These are phyloP conservation scores for Mycena belliarum DNA, from an alignment of 768 basidiomycete genomes.

Conservation along the genomic window DNA sequence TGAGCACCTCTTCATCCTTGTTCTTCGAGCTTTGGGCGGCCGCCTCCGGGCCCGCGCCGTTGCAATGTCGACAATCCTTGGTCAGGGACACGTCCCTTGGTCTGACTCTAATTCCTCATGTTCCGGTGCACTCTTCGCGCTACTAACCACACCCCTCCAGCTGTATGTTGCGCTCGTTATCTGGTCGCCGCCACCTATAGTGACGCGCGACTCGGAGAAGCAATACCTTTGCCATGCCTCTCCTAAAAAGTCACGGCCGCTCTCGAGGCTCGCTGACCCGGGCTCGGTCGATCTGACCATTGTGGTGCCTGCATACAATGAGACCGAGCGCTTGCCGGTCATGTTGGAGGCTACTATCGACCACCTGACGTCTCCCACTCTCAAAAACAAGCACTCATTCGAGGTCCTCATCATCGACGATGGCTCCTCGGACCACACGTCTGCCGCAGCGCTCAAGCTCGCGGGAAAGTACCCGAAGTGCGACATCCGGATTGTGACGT, in stretches of 20 bases:
- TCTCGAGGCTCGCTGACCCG: slow-evolving; percentile 57
- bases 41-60: slow-evolving; percentile 50
- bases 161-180: slow-evolving; percentile 68
- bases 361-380: slow-evolving; percentile 49
- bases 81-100: slow-evolving; percentile 49
- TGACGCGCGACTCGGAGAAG: slow-evolving; percentile 66
- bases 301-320: slow-evolving; percentile 92
- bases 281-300: slow-evolving; percentile 73
- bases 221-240: slow-evolving; percentile 62
- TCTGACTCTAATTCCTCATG: slow-evolving; percentile 30
- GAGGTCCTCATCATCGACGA: slow-evolving; percentile 92
- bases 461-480: slow-evolving; percentile 54
- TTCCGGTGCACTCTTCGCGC: not conserved
- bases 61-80: slow-evolving; percentile 60
- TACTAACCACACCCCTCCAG: slow-evolving; percentile 40
- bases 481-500: slow-evolving; percentile 75
- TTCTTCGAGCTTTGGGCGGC: slow-evolving; percentile 81
- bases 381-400: slow-evolving; percentile 51
- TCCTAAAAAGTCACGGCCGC: slow-evolving; percentile 52
- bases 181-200: slow-evolving; percentile 72
- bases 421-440: slow-evolving; percentile 80
- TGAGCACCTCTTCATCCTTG: slow-evolving; percentile 86
- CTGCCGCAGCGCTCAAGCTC: slow-evolving; percentile 60
- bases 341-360: slow-evolving; percentile 82
- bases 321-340: slow-evolving; percentile 73